phyloP scores from a whole-genome alignment of 176 grass and related monocot genomes.

The Thalia dealbata region DNA sequence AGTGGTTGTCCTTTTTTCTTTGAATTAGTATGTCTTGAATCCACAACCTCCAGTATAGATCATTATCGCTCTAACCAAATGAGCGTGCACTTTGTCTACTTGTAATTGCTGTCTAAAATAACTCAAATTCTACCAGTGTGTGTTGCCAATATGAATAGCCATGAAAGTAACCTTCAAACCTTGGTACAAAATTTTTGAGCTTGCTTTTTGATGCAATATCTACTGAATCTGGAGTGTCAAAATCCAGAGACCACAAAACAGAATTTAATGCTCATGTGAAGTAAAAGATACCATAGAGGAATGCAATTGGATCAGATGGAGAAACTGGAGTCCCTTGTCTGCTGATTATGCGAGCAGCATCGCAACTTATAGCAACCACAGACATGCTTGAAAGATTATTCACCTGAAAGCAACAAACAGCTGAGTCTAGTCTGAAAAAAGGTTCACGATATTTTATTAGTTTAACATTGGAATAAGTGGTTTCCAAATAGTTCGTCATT shows the following conservation, averaged over 20 bases:
- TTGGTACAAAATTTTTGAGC: background rate
- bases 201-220: background rate
- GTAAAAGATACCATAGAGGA: constrained; percentile 60
- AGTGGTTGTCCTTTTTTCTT: no score
- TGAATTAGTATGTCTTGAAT: no score
- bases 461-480: background rate
- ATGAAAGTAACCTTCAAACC: no score
- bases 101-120: background rate
- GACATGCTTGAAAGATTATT: constrained; percentile 36
- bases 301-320: constrained; percentile 45
- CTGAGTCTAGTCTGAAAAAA: background rate
- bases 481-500: no score
- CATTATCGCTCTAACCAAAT: no score
- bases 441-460: background rate
- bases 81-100: no score
- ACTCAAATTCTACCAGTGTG: no score
- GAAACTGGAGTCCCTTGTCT: constrained; percentile 69
- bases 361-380: constrained; percentile 48
- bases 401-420: constrained; percentile 34
- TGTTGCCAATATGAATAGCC: no score
- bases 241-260: background rate
- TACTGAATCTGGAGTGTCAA: background rate
- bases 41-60: no score
- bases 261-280: background rate
- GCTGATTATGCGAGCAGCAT: constrained; percentile 60